Conservation (phyloP, 306 rosid species). For the Dalbergia cultrata region DNA sequence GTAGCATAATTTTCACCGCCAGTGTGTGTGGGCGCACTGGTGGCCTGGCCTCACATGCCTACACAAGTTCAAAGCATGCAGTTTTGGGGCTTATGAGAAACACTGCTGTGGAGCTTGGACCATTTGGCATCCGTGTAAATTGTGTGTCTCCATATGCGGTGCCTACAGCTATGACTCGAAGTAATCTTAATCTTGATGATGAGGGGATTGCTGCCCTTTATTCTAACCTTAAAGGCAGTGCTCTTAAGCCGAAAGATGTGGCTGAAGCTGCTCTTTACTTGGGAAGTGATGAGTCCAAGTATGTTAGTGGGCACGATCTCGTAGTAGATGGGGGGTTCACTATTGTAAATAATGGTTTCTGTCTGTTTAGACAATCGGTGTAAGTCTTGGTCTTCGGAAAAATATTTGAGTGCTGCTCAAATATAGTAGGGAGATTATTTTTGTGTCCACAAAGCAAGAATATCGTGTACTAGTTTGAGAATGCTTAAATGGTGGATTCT, state of each 20-base stretch:
- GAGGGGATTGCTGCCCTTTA: neutral
- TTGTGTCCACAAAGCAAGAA: too few relatives aligned
- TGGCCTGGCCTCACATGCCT: slow-evolving; percentile 51
- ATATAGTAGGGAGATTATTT: neutral
- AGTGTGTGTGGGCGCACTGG: slow-evolving; percentile 39
- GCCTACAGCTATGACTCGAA: slow-evolving; percentile 22
- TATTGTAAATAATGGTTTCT: neutral
- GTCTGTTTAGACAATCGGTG: neutral
- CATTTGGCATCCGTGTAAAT: slow-evolving; percentile 61
- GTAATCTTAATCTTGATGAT: slow-evolving; percentile 25
- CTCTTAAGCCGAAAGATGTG: slow-evolving; percentile 47
- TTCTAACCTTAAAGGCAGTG: slow-evolving; percentile 49
- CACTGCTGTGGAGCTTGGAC: slow-evolving; percentile 57
- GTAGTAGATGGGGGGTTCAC: slow-evolving; percentile 61
- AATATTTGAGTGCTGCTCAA: neutral
- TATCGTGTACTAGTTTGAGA: too few relatives aligned
- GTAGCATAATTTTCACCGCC: slow-evolving; percentile 52
- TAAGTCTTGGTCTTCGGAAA: too few relatives aligned
- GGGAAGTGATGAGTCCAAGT: slow-evolving; percentile 61
- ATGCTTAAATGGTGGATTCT: too few relatives aligned
- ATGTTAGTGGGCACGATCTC: slow-evolving; percentile 59
- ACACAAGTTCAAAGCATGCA: slow-evolving; percentile 56
- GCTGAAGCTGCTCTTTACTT: slow-evolving; percentile 63
- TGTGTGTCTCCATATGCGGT: slow-evolving; percentile 52
- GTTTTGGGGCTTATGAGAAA: slow-evolving; percentile 54